Evolutionary conservation across 176 grass and related monocot species (phyloP).

Genomic region (Tillandsia leiboldiana): DNA sequence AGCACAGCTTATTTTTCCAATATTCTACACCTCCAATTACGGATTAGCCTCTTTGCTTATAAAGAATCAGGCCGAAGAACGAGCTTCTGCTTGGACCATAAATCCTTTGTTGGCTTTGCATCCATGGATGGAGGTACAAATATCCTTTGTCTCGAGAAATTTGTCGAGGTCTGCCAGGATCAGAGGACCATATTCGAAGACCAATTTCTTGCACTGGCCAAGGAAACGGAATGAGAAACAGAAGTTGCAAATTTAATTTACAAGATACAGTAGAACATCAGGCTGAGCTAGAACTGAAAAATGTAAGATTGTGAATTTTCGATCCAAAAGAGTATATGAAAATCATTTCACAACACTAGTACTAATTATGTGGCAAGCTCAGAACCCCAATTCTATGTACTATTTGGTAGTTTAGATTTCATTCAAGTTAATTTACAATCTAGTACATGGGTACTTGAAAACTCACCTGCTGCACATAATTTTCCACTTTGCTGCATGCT

Average conservation of each 20-base stretch:
- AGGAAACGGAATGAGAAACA: neutral
- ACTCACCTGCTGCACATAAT: slow-evolving; percentile 45
- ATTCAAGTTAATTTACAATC: neutral
- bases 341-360: too few species aligned
- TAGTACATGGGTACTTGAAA: neutral
- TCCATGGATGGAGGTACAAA: slow-evolving; percentile 49
- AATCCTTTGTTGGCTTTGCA: slow-evolving; percentile 22
- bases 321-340: neutral
- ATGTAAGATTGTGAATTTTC: neutral
- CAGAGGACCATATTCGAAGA: slow-evolving; percentile 40
- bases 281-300: neutral
- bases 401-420: neutral
- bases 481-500: slow-evolving; percentile 59
- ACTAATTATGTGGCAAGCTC: neutral
- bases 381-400: neutral
- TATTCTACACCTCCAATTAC: too few species aligned
- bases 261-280: neutral
- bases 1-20: too few species aligned
- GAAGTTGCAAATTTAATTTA: neutral
- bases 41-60: neutral
- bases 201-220: slow-evolving; percentile 61
- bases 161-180: slow-evolving; percentile 41
- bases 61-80: slow-evolving; percentile 5
- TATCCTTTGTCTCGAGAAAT: slow-evolving; percentile 38
- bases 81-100: slow-evolving; percentile 6